Evolutionary conservation across 179 eudicot genomes (phyloP).

Genomic region (Beta corolliflora): DNA sequence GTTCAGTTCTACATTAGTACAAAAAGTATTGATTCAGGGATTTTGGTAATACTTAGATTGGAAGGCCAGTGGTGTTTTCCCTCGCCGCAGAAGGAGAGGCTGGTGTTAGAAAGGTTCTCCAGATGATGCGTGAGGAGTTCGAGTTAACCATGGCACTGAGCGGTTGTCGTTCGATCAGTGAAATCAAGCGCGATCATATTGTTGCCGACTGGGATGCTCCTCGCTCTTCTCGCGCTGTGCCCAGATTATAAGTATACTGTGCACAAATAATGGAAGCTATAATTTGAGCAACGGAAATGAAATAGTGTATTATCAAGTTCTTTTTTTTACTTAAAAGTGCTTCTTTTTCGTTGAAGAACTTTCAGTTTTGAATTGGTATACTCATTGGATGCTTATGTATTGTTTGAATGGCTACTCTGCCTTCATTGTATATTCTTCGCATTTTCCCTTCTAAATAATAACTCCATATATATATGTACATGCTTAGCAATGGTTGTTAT

Average conservation of each 20-base stretch:
- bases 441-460: neutral
- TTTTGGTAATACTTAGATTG: constrained; percentile 46
- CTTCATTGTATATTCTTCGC: constrained; percentile 38
- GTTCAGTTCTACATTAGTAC: too few species aligned
- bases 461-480: neutral
- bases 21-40: neutral
- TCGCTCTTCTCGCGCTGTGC: constrained; percentile 30
- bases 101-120: constrained; percentile 71
- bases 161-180: constrained; percentile 69
- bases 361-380: constrained; percentile 32
- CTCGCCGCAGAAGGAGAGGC: constrained; percentile 86
- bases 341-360: constrained; percentile 27
- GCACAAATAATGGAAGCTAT: constrained; percentile 20
- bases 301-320: constrained; percentile 16
- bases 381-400: constrained; percentile 39
- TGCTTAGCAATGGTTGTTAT: neutral
- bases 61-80: constrained; percentile 79
- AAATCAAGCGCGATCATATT: constrained; percentile 75
- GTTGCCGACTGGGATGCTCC: constrained; percentile 68
- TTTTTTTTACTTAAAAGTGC: constrained; percentile 16
- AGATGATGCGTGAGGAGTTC: constrained; percentile 78
- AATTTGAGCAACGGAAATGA: constrained; percentile 8
- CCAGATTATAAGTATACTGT: constrained; percentile 47
- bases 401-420: constrained; percentile 42
- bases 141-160: constrained; percentile 82